Evolutionary conservation across 352 stramenopile genomes (phyloP), one percentile per base, ranked within the genome.

Genomic region (Halophytophthora polymorphica): DNA sequence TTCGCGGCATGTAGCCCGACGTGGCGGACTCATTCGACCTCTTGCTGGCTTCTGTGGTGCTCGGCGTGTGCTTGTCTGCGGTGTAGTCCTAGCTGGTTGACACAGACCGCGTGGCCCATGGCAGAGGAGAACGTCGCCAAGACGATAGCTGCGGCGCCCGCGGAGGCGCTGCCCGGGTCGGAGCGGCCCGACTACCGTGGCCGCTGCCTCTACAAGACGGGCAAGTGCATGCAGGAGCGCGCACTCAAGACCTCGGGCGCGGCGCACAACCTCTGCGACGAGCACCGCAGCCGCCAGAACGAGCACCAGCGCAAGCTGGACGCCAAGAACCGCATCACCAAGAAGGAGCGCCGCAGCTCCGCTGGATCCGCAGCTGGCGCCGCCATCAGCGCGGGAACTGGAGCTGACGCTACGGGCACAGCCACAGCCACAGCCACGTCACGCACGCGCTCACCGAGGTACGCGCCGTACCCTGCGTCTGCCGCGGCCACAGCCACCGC

Each of bases 251-350:
- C 81, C 29, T 90, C 83, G 2, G 83, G 83, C 28, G 56, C 77
- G 49, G 58, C 83, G 39, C 83, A 94, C 71, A 93, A 92, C 63
- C 77, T 93, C 51, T 93, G 83, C 56, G 77, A 93, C 50, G 79
- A 88, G 50, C 83, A 93, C 60, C 81, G 83, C 42, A 77, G 74
- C 56, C 73, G 77, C 34, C 83, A 93, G 69, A 93, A 93, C 56
- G 66, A 88, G 59, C 83, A 93, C 64, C 83, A 93, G 74, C 83
- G 83, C 65, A 91, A 92, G 60, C 77, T 93, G 19, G 83, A 93
- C 58, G 76, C 75, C 49, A 93, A 93, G 64, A 87, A 90, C 56
- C 83, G 83, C 39, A 58, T 71, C 33, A 58, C 80, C 45, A 84
- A 85, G 52, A 82, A 72, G 56, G 77, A 86, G 51, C 84, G 80